Base-by-base conservation (phyloP, 164 flowering plant genomes). In the Tetracentron sinense region DNA sequence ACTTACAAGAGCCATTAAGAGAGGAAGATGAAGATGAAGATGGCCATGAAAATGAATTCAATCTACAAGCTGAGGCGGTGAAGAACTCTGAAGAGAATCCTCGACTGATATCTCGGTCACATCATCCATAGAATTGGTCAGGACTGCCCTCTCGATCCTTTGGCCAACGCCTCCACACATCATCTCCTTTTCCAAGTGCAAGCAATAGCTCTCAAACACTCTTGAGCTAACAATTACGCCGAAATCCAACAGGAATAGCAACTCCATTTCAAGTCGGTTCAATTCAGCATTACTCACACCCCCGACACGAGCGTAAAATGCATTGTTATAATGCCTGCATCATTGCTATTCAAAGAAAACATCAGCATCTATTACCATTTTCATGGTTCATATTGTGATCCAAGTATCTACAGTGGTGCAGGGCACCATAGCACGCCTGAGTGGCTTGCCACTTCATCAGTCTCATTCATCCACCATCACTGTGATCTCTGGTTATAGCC, bases 281-380 rank as follows among this genome's bases (percentile, higher is more conserved):
- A 94, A 57, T 62, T 90, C 96, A 0, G 71, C 76, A 65, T 87
- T 94, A 81, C 83, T 90, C 60, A 94, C 84, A 44, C 98, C 98
- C 15, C 97, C 98, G n/a, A 94, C 97, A 47, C 87, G 67, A 0
- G 97, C 97, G 58, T 76, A 94, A 63, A 90, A 84, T 51, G 91
- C 90, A 68, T 94, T 94, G 75, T 94, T 86, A 25, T 86, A 88
- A 23, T 94, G 98, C 79, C 98, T 93, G 82, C 59, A 74, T 14
- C 19, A n/a, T 6, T 16, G 14, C 6, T 54, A 52, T 38, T 11
- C 46, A 35, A 7, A 31, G 6, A 26, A 25, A 64, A 15, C 6
- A 16, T 22, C 47, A 22, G 20, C 1, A 56, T n/a, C 46, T 47
- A n/a, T 64, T 42, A 27, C 17, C 25, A 10, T 17, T n/a, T n/a